These are phyloP conservation scores for Penicillium polonicum DNA, from an alignment of 2,329 filamentous ascomycete species.

Conservation along the genomic window DNA sequence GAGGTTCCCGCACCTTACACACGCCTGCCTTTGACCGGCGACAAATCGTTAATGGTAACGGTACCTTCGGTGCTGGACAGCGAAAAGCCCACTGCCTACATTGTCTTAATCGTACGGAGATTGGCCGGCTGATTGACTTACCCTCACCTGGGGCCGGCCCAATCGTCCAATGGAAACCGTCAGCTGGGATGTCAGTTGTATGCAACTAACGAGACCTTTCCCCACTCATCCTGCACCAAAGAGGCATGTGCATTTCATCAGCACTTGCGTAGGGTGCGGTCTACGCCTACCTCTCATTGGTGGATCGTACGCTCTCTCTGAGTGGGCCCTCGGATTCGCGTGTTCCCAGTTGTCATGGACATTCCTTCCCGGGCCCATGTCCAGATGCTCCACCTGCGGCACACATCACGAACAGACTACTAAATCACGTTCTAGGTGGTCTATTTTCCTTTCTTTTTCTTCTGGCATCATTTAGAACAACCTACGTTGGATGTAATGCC, in stretches of 20 bases:
- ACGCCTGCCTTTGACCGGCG: slow-evolving; percentile 30
- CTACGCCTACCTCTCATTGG: slow-evolving; percentile 15
- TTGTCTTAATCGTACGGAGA: slow-evolving; percentile 19
- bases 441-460: background rate
- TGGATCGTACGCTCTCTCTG: slow-evolving; percentile 2
- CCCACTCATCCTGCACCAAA: slow-evolving; percentile 16
- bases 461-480: too few species aligned
- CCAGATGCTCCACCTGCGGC: slow-evolving; percentile 3
- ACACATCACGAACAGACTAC: slow-evolving; percentile 6
- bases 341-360: slow-evolving; percentile 22
- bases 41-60: slow-evolving; percentile 35
- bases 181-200: slow-evolving; percentile 23
- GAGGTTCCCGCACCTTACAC: slow-evolving; percentile 34
- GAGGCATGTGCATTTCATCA: slow-evolving; percentile 18
- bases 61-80: slow-evolving; percentile 26
- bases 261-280: slow-evolving; percentile 9
- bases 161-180: slow-evolving; percentile 28
- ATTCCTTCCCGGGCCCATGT: slow-evolving; percentile 8
- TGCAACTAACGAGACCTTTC: slow-evolving; percentile 30
- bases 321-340: slow-evolving; percentile 29
- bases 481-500: background rate
- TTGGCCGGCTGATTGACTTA: slow-evolving; percentile 26
- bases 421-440: background rate
- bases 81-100: slow-evolving; percentile 24
- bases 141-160: slow-evolving; percentile 25